phyloP scores from a whole-genome alignment of 1,284 basidiomycete species.

The Salmacisia buchloeana region DNA sequence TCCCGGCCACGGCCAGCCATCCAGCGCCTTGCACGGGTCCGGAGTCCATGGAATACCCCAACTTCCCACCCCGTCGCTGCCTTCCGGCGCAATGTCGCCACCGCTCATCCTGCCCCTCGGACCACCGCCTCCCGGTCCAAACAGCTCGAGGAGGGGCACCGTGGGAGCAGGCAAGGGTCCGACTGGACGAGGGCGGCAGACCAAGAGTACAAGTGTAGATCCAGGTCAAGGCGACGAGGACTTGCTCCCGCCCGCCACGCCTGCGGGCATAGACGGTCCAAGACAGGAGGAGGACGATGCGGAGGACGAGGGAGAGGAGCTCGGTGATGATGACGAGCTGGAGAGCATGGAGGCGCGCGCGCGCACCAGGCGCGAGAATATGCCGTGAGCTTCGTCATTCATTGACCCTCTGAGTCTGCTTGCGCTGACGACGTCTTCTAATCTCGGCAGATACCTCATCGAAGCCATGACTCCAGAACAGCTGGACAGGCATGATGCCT shows the following conservation, averaged over 20 bases:
- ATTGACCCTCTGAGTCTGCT: background rate
- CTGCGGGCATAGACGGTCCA: background rate
- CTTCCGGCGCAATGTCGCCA: background rate
- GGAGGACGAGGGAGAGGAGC: background rate
- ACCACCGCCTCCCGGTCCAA: background rate
- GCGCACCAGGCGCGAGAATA: background rate
- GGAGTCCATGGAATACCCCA: no score
- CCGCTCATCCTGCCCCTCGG: background rate
- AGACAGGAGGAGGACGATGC: background rate
- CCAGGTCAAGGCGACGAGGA: background rate
- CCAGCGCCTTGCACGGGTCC: background rate
- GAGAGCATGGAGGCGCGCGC: background rate
- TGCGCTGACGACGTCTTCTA: background rate
- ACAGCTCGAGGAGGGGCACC: background rate
- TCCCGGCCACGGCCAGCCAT: background rate
- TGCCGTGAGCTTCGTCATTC: background rate
- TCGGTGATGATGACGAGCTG: background rate
- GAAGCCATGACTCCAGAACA: slow-evolving; percentile 7
- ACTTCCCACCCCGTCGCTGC: background rate
- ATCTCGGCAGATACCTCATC: background rate
- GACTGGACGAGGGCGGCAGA: background rate
- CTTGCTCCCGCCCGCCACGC: background rate
- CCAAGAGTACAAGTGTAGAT: slow-evolving; percentile 1
- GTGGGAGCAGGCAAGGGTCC: background rate
- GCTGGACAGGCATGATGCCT: background rate